Evolutionary conservation across 2,329 filamentous ascomycete species (phyloP).

Genomic region (Lecanicillium sp.): DNA sequence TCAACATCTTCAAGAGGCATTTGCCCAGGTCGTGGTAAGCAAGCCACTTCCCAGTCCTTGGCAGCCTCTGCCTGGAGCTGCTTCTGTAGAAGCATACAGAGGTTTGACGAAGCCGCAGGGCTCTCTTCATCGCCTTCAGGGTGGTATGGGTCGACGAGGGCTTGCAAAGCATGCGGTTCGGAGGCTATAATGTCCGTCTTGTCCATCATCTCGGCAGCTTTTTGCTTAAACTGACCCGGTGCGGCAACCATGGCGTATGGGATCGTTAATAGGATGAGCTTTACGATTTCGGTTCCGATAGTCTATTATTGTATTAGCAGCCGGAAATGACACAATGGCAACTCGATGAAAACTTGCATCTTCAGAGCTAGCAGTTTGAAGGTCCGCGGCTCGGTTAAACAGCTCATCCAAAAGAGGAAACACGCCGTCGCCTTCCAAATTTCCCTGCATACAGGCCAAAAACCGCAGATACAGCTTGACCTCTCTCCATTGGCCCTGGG

Average conservation of each 20-base stretch:
- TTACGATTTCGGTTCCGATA: slow-evolving; percentile 79
- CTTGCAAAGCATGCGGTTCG: slow-evolving; percentile 76
- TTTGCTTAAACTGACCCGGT: slow-evolving; percentile 60
- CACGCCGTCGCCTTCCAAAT: slow-evolving; percentile 76
- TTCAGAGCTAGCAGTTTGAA: slow-evolving; percentile 87
- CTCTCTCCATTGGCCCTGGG: slow-evolving; percentile 73
- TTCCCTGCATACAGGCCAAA: slow-evolving; percentile 73
- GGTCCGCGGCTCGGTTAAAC: slow-evolving; percentile 83
- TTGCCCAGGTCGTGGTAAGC: slow-evolving; percentile 60
- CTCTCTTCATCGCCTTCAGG: slow-evolving; percentile 54
- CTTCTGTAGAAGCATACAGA: slow-evolving; percentile 75
- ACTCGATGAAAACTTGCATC: slow-evolving; percentile 70
- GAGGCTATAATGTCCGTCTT: slow-evolving; percentile 94
- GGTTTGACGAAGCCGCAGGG: slow-evolving; percentile 54
- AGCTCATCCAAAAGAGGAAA: slow-evolving; percentile 81
- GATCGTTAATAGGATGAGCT: slow-evolving; percentile 90
- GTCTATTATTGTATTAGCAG: slow-evolving; percentile 31
- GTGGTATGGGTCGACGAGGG: slow-evolving; percentile 78
- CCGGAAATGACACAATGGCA: too few relatives aligned
- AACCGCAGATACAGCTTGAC: slow-evolving; percentile 89
- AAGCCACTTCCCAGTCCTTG: slow-evolving; percentile 66
- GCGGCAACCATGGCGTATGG: slow-evolving; percentile 78
- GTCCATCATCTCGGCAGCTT: slow-evolving; percentile 72
- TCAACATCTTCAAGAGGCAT: slow-evolving; percentile 54
- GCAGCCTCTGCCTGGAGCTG: slow-evolving; percentile 73